Conservation (phyloP, 2,329 filamentous ascomycete species). For the Coniochaeta ligniaria region DNA sequence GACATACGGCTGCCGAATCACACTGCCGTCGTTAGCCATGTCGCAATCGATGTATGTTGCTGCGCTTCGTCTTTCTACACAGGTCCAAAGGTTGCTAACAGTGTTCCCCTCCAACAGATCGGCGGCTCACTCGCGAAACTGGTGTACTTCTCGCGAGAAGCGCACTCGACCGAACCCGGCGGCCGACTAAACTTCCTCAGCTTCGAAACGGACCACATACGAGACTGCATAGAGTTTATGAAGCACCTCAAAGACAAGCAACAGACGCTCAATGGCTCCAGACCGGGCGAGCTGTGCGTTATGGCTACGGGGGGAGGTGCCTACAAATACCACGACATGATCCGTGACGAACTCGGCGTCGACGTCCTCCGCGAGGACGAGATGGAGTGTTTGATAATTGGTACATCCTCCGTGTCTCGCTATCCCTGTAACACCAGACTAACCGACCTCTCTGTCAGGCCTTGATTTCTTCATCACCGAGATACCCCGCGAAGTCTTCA, state of each 20-base stretch:
- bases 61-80: slow-evolving; percentile 6
- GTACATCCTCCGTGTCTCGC: slow-evolving; percentile 29
- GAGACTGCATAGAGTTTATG: slow-evolving; percentile 90
- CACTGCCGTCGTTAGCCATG: slow-evolving; percentile 89
- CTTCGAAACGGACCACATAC: slow-evolving; percentile 93
- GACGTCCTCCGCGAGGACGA: slow-evolving; percentile 91
- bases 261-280: slow-evolving; percentile 64
- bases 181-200: slow-evolving; percentile 91
- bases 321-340: slow-evolving; percentile 93
- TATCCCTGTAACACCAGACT: neutral
- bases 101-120: slow-evolving; percentile 52
- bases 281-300: slow-evolving; percentile 69
- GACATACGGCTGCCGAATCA: slow-evolving; percentile 97
- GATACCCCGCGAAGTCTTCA: slow-evolving; percentile 95
- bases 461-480: slow-evolving; percentile 99
- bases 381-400: slow-evolving; percentile 97
- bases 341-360: slow-evolving; percentile 74
- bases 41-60: slow-evolving; percentile 80
- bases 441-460: slow-evolving; percentile 37
- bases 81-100: slow-evolving; percentile 4
- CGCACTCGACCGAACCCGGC: slow-evolving; percentile 69
- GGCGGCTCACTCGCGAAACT: slow-evolving; percentile 93
- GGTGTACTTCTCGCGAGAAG: slow-evolving; percentile 92
- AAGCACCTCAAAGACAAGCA: slow-evolving; percentile 78
- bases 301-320: slow-evolving; percentile 96